These are phyloP conservation scores for Podospora australis DNA, from an alignment of 495 filamentous ascomycete genomes.

Conservation along the genomic window DNA sequence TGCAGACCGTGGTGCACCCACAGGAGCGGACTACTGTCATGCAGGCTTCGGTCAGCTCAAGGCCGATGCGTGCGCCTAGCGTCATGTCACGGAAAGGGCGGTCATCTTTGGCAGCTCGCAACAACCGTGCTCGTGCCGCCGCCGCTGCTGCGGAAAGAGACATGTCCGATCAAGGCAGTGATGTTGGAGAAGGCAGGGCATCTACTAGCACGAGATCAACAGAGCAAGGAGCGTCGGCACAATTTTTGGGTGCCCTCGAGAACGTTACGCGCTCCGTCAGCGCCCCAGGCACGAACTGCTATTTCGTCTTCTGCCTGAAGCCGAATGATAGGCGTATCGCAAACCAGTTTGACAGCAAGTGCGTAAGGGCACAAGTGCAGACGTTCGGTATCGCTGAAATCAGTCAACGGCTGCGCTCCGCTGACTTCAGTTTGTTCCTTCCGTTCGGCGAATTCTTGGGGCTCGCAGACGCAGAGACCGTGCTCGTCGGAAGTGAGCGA, in stretches of 20 bases:
- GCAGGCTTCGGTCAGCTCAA: conserved; percentile 93
- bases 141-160: conserved; percentile 34
- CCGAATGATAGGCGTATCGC: conserved; percentile 96
- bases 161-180: conserved; percentile 37
- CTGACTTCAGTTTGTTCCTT: conserved; percentile 91
- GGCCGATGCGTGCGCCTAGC: conserved; percentile 84
- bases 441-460: conserved; percentile 95
- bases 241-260: conserved; percentile 84
- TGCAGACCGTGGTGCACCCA: conserved; percentile 85
- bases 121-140: conserved; percentile 27
- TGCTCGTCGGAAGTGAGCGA: conserved; percentile 82
- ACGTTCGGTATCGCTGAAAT: conserved; percentile 96
- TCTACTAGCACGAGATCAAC: conserved; percentile 31
- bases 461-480: conserved; percentile 70
- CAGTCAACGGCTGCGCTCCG: conserved; percentile 82
- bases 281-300: conserved; percentile 76
- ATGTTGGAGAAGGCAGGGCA: conserved; percentile 35
- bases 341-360: conserved; percentile 98
- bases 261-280: conserved; percentile 80
- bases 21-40: conserved; percentile 85
- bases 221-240: conserved; percentile 81
- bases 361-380: conserved; percentile 88
- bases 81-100: conserved; percentile 62
- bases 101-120: conserved; percentile 35
- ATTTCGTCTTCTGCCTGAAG: conserved; percentile 96